phyloP scores from a whole-genome alignment of 495 filamentous ascomycete species.

The Jackrogersella multiformis region DNA sequence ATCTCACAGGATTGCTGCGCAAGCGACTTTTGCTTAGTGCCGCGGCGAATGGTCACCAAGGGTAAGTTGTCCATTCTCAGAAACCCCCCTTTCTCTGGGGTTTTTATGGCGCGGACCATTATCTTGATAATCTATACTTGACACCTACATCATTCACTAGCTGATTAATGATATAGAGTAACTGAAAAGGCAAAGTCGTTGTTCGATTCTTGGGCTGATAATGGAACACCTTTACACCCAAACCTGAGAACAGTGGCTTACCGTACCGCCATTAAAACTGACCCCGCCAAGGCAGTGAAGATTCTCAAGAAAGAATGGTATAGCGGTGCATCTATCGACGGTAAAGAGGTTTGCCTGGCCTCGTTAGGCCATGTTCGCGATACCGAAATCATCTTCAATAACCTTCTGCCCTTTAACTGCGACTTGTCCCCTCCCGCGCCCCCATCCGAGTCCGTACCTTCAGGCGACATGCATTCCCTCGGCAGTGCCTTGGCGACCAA shows the following conservation, averaged over 20 bases:
- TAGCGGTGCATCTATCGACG: slow-evolving; percentile 82
- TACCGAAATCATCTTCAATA: slow-evolving; percentile 70
- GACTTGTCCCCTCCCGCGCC: slow-evolving; percentile 69
- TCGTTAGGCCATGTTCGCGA: slow-evolving; percentile 80
- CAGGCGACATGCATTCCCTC: slow-evolving; percentile 86
- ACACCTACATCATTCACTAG: background rate
- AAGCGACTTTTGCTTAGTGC: slow-evolving; percentile 80
- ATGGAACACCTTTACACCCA: slow-evolving; percentile 76
- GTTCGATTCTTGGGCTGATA: slow-evolving; percentile 77
- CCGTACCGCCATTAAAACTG: slow-evolving; percentile 76
- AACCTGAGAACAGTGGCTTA: slow-evolving; percentile 83
- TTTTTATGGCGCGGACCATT: background rate
- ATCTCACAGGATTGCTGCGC: slow-evolving; percentile 80
- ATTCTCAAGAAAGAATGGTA: slow-evolving; percentile 84
- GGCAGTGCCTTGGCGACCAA: slow-evolving; percentile 77
- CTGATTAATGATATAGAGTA: slow-evolving; percentile 57
- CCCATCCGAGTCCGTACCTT: slow-evolving; percentile 53
- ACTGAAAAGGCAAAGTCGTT: slow-evolving; percentile 74
- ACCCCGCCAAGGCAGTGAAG: slow-evolving; percentile 68
- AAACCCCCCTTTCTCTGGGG: background rate
- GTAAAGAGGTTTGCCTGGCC: slow-evolving; percentile 83
- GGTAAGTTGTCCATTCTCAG: slow-evolving; percentile 56
- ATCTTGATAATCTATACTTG: background rate
- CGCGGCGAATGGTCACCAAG: slow-evolving; percentile 74
- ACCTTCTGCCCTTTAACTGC: slow-evolving; percentile 82